Base-by-base conservation (phyloP, 2,329 filamentous ascomycete species). In the Epichloe aotearoae region DNA sequence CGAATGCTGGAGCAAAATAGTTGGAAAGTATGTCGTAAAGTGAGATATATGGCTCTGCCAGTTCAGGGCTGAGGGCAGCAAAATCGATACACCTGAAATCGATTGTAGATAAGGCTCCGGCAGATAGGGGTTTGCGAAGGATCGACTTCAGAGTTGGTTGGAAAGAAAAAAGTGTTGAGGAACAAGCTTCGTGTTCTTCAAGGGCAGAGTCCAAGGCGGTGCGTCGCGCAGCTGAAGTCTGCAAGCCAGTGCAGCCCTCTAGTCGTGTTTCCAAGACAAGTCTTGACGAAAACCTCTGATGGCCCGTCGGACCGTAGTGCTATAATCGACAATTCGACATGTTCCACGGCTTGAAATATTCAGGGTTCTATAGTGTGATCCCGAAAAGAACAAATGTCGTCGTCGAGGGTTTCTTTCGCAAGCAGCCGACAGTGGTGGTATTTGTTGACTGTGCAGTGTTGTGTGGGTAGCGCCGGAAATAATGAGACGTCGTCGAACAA, bases 241-340 rank as follows among this genome's bases (percentile, higher is more conserved):
- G 54, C 52, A 59, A 57, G 50, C 58, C 58, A 56, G 56, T 59
- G 55, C 52, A 57, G 55, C 54, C 52, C 53, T 57, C 52, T 52
- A 50, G 44, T 53, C 51, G 50, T 52, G 50, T 48, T 36, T 47
- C 37, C 48, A 52, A 52, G 47, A 49, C 48, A 46, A 52, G 50
- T 50, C 47, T 50, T 53, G 48, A 46, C 40, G 52, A 54, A 50
- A 51, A 54, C 52, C 44, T 33, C 49, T 20, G 54, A 57, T 62
- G 64, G 67, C 65, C 66, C 64, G 64, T 60, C 63, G 66, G 66
- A 68, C 65, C 49, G 59, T 57, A 33, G 50, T 63, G 66, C 59
- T 68, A 68, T 68, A 68, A 68, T 45, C 57, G 58, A 52, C 54
- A 50, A 54, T 54, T 57, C 52, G 57, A 64, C 66, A 68, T 68